A percentile compares a stretch with the other conserved stretches of the same genome.
phyloP scores from a whole-genome alignment of 2,329 filamentous ascomycete species.

The Aureobasidium sp. region DNA sequence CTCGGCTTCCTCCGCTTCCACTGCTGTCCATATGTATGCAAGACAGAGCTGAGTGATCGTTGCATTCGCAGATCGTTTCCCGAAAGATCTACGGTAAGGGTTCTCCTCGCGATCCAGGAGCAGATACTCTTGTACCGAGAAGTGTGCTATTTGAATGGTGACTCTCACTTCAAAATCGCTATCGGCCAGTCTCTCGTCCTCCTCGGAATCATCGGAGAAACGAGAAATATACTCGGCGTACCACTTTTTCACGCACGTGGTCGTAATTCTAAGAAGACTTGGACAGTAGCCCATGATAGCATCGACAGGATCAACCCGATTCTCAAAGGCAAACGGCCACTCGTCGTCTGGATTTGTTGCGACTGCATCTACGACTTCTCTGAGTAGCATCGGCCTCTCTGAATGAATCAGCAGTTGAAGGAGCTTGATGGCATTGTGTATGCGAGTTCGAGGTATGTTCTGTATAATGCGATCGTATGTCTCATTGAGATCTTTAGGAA shows the following conservation, averaged over 20 bases:
- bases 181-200: no score
- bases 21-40: not conserved
- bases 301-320: not conserved
- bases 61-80: not conserved
- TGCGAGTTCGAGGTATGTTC: constrained; percentile 10
- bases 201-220: no score
- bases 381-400: not conserved
- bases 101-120: not conserved
- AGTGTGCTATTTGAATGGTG: not conserved
- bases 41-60: not conserved
- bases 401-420: not conserved
- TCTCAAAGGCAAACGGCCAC: not conserved
- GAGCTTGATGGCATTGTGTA: constrained; percentile 21
- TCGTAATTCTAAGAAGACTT: not conserved
- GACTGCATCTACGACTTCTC: not conserved
- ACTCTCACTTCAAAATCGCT: not conserved
- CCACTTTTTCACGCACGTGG: no score
- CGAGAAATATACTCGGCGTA: no score
- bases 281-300: not conserved
- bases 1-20: no score
- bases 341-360: not conserved
- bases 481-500: not conserved
- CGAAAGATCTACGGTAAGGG: not conserved
- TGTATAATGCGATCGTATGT: not conserved
- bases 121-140: not conserved